Conservation (phyloP, 2,329 filamentous ascomycete genomes). For the Cadophora sp. region DNA sequence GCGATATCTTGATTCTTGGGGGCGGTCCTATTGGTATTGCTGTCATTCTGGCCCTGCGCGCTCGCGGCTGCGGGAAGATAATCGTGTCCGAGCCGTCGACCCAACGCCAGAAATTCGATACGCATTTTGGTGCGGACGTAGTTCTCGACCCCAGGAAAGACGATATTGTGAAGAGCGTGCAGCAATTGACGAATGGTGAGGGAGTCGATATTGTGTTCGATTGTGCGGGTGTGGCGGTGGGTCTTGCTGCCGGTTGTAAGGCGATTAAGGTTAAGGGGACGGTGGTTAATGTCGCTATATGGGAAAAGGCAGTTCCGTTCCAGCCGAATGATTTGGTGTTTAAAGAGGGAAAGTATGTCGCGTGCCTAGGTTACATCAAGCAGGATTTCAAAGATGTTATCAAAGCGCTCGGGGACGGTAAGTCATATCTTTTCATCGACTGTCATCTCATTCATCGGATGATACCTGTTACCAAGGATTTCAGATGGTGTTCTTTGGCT, state of each 20-base stretch:
- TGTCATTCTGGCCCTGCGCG: slow-evolving; percentile 62
- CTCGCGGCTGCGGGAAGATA: slow-evolving; percentile 58
- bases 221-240: slow-evolving; percentile 64
- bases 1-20: slow-evolving; percentile 62
- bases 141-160: slow-evolving; percentile 59
- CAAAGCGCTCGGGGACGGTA: slow-evolving; percentile 50
- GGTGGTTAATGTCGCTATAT: slow-evolving; percentile 70
- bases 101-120: slow-evolving; percentile 57
- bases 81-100: slow-evolving; percentile 63
- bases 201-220: slow-evolving; percentile 68
- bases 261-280: slow-evolving; percentile 60
- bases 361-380: slow-evolving; percentile 39
- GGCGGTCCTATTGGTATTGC: slow-evolving; percentile 69
- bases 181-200: slow-evolving; percentile 53
- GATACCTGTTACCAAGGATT: not conserved
- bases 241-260: slow-evolving; percentile 50
- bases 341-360: slow-evolving; percentile 58
- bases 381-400: slow-evolving; percentile 64
- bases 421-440: slow-evolving; percentile 6
- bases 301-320: slow-evolving; percentile 61
- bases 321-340: slow-evolving; percentile 60
- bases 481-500: slow-evolving; percentile 5
- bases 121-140: slow-evolving; percentile 60
- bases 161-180: slow-evolving; percentile 53
- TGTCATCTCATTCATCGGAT: not conserved